These are phyloP conservation scores for Udeniomyces megalosporus DNA, from an alignment of 768 basidiomycete genomes.

Conservation along the genomic window DNA sequence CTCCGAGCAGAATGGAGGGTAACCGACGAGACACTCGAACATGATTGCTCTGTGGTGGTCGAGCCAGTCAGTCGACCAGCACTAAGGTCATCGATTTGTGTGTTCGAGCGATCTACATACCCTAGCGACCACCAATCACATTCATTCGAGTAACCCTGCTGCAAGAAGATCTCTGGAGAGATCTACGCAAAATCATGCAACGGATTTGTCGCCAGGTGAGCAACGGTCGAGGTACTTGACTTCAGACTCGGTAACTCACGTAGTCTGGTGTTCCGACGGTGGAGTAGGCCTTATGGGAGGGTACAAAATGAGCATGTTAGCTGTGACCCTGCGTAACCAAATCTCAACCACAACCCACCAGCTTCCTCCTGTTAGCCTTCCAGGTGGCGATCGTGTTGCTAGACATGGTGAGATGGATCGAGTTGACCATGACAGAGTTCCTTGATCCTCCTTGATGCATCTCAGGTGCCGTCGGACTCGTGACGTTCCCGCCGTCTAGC, in stretches of 20 bases:
- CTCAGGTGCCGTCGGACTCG: constrained; percentile 18
- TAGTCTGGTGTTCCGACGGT: constrained; percentile 95
- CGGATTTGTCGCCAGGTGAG: background rate
- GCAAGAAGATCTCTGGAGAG: constrained; percentile 89
- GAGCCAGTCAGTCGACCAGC: background rate
- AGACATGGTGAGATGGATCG: constrained; percentile 89
- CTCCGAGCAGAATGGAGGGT: constrained; percentile 92
- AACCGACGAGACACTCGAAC: constrained; percentile 95
- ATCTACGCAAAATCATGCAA: constrained; percentile 33
- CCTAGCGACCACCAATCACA: constrained; percentile 99
- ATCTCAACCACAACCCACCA: constrained; percentile 39
- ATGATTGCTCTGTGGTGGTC: constrained; percentile 48
- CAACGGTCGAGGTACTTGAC: background rate
- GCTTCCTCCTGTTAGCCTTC: constrained; percentile 93
- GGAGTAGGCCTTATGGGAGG: constrained; percentile 60
- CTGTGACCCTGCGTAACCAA: too few species aligned
- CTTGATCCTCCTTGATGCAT: constrained; percentile 39
- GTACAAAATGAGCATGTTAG: background rate
- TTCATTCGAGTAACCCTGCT: constrained; percentile 94
- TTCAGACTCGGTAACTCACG: constrained; percentile 19
- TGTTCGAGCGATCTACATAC: background rate
- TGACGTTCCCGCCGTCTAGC: constrained; percentile 41
- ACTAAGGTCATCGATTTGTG: too few species aligned
- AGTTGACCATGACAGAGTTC: constrained; percentile 94
- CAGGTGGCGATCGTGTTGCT: constrained; percentile 89